Evolutionary conservation across 2,329 filamentous ascomycete species (phyloP).

Genomic region (Alternaria gaisen): DNA sequence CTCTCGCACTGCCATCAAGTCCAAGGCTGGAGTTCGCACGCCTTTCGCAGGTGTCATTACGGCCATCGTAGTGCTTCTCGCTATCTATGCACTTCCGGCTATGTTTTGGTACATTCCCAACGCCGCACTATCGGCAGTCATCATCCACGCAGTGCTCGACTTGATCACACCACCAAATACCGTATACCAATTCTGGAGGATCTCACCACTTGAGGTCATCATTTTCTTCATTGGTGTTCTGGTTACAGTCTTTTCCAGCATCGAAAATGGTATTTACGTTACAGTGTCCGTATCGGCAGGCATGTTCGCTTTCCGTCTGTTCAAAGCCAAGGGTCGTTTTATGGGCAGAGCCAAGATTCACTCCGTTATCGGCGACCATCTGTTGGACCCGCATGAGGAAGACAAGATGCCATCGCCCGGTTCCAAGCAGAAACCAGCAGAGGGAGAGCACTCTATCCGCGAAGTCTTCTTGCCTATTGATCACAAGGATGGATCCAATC

Average conservation of each 20-base stretch:
- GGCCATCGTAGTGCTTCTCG: constrained; percentile 82
- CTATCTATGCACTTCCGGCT: constrained; percentile 86
- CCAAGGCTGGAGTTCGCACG: constrained; percentile 92
- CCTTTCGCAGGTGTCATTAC: constrained; percentile 92
- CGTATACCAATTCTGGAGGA: constrained; percentile 93
- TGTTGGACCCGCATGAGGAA: constrained; percentile 59
- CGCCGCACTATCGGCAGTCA: constrained; percentile 83
- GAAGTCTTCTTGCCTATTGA: constrained; percentile 89
- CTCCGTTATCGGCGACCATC: constrained; percentile 82
- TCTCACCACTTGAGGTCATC: constrained; percentile 86
- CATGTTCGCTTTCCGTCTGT: constrained; percentile 81
- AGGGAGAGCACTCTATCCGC: constrained; percentile 62
- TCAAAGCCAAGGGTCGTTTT: constrained; percentile 84
- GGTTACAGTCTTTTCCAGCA: constrained; percentile 85
- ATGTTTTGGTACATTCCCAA: constrained; percentile 96
- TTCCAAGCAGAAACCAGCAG: constrained; percentile 30
- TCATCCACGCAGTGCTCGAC: constrained; percentile 95
- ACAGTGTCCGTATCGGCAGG: constrained; percentile 81
- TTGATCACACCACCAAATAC: constrained; percentile 91
- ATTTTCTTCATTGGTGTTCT: constrained; percentile 95
- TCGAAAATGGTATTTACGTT: constrained; percentile 92
- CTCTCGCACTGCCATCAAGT: constrained; percentile 95
- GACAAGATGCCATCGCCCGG: constrained; percentile 28
- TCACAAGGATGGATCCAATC: constrained; percentile 89
- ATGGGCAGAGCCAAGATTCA: constrained; percentile 85